Base-by-base conservation (phyloP, 2,329 filamentous ascomycete genomes). In the Aspergillus sp. region DNA sequence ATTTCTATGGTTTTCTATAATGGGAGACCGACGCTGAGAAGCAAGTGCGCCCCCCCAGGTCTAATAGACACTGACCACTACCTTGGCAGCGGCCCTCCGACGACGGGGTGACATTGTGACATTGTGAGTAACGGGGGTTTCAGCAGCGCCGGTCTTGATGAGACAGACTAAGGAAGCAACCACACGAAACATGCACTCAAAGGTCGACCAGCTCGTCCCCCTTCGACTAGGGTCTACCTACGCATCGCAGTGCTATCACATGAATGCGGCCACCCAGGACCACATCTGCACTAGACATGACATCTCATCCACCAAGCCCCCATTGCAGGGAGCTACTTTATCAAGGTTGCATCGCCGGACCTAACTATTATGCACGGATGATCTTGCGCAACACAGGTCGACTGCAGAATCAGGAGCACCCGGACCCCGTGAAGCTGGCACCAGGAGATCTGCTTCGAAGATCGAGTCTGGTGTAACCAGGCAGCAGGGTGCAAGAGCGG, bases 1-100 rank as follows among this genome's bases (percentile, higher is more conserved):
- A 98, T 72, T 92, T 98, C 9, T 99, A 99, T 71, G 93, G 98
- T 72, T 89, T 93, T 63, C 80, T 98, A 5, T 89, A 93, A 70
- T 97, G 92, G 91, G 83, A 85, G 2, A 66, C 78, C 0, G 68
- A 76, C 44, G 38, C 64, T 0, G 55, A 57, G n/a, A 38, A 12
- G 72, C 74, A 38, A 78, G 71, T 62, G 80, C 83, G 80, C 83
- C 6, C 66, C 92, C 8, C 91, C 91, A 3, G 85, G 91, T 1
- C 78, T 96, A 1, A 85, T 90, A 17, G 92, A 96, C 69, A 78
- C 96, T 55, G 92, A 96, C 72, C 78, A 85, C 7, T 80, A 83
- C 18, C 77, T 93, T 8, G 85, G 87, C 20, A 85, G 83, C 1
- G 81, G 82, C 38, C 83, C 73, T 61, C 78, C 77, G 3, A 85